Evolutionary conservation across 495 filamentous ascomycete species (phyloP).

Genomic region (Barbatosphaeria neglecta): DNA sequence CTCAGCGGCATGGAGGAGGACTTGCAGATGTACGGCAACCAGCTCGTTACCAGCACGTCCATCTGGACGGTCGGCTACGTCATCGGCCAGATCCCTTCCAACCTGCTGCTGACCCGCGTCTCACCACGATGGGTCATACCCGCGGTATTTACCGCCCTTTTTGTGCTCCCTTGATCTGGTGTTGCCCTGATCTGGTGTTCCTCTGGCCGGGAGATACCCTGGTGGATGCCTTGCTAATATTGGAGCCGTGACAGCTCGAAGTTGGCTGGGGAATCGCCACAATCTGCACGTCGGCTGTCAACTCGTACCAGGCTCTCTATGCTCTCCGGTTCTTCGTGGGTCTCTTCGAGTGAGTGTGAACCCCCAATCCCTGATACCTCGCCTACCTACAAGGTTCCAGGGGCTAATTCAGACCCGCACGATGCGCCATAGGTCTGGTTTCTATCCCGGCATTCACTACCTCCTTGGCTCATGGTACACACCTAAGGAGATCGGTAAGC

Average conservation of each 20-base stretch:
- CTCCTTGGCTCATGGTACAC: conserved; percentile 21
- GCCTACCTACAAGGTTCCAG: too few relatives aligned
- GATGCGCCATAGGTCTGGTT: conserved; percentile 2
- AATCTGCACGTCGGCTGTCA: conserved; percentile 18
- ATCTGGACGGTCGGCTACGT: conserved; percentile 28
- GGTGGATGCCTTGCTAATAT: too few relatives aligned
- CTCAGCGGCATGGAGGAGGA: conserved; percentile 25
- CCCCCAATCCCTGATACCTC: not conserved
- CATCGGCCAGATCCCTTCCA: conserved; percentile 23
- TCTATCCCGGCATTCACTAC: conserved; percentile 20
- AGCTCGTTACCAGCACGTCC: conserved; percentile 15
- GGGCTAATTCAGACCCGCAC: too few relatives aligned
- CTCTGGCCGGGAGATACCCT: too few relatives aligned
- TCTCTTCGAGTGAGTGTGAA: conserved; percentile 26
- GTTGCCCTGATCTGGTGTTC: too few relatives aligned
- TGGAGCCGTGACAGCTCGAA: conserved; percentile 12
- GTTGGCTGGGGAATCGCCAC: conserved; percentile 23
- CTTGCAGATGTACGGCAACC: conserved; percentile 17
- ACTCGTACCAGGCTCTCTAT: conserved; percentile 16
- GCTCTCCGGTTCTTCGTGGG: conserved; percentile 34
- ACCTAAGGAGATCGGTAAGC: conserved; percentile 17
- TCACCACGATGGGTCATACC: conserved; percentile 20
- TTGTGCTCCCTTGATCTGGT: not conserved
- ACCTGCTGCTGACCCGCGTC: conserved; percentile 24
- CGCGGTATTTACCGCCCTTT: not conserved